Base-by-base conservation (phyloP, 202 grass and related monocot species). In the Setaria italica region DNA sequence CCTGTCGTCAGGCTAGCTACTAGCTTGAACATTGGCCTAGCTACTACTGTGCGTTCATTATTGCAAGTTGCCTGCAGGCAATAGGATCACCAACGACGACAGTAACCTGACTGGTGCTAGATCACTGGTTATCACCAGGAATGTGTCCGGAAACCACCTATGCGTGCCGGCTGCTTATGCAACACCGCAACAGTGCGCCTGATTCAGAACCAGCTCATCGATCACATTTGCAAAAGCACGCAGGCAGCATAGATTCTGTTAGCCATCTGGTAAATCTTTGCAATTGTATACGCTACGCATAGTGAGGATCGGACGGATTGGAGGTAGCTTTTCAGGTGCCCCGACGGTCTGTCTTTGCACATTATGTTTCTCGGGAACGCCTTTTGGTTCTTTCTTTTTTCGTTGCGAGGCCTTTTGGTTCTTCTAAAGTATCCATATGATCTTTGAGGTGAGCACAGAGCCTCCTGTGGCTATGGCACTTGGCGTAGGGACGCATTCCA, bases 41-140 rank as follows among this genome's bases (percentile, higher is more conserved):
- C n/a, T 60, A 50, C 13, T 2, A 67, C 72, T 55, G 54, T 56
- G 72, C 57, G 66, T 49, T 62, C 35, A 85, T 82, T 20, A 82
- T 71, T 78, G 74, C 29, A 59, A 70, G 16, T 34, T 76, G 29
- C 76, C 42, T 62, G 73, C 65, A 70, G 62, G 49, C 39, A 69
- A 41, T 54, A 57, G 82, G 73, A 85, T 77, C 62, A 1, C 73
- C 66, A 77, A 55, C 3, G 12, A 21, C 56, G 56, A 74, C 63
- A 78, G 83, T 70, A 54, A 85, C 55, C 43, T 83, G 80, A 83
- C 42, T 73, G 80, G 69, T 43, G 34, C 55, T 78, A 78, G 53
- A 70, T 7, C 50, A 76, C 82, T 85, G 12, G 25, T 67, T 68
- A 58, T 16, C 72, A 47, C 63, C 83, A 78, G 74, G 57, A 69